A percentile compares a stretch with the other conserved stretches of the same genome.
Conservation (phyloP, 257 asterid species). For the Primulina eburnea region DNA sequence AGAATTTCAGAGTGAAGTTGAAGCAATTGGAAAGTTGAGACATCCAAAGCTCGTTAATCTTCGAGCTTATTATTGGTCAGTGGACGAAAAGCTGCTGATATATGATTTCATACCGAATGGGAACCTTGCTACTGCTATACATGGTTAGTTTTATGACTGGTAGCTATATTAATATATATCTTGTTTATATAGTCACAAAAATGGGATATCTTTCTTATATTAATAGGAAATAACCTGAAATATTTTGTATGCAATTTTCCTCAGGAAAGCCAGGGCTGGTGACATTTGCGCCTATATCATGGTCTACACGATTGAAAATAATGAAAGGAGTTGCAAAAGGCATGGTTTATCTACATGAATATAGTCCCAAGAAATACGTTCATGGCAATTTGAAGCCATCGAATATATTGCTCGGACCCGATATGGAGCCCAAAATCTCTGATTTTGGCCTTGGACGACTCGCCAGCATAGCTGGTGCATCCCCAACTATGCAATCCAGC, state of each 20-base stretch:
- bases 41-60: conserved; percentile 74
- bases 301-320: conserved; percentile 65
- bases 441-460: conserved; percentile 92
- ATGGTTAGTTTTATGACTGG: conserved; percentile 44
- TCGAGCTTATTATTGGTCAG: conserved; percentile 92
- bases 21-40: conserved; percentile 86
- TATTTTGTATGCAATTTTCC: conserved; percentile 9
- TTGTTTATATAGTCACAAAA: conserved; percentile 1
- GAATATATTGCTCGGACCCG: conserved; percentile 67
- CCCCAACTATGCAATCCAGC: conserved; percentile 58
- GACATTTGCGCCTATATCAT: conserved; percentile 62
- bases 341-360: conserved; percentile 71
- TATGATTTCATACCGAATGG: conserved; percentile 77
- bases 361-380: conserved; percentile 86
- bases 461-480: conserved; percentile 78
- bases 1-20: conserved; percentile 84
- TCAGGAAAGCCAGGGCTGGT: conserved; percentile 72
- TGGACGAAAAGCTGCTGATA: conserved; percentile 83
- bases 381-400: conserved; percentile 95
- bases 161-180: neutral
- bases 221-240: neutral
- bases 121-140: conserved; percentile 74
- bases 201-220: neutral
- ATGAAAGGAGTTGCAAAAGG: conserved; percentile 90
- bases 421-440: conserved; percentile 79